phyloP scores from a whole-genome alignment of 2,329 filamentous ascomycete species.

The Coleophoma crateriformis region DNA sequence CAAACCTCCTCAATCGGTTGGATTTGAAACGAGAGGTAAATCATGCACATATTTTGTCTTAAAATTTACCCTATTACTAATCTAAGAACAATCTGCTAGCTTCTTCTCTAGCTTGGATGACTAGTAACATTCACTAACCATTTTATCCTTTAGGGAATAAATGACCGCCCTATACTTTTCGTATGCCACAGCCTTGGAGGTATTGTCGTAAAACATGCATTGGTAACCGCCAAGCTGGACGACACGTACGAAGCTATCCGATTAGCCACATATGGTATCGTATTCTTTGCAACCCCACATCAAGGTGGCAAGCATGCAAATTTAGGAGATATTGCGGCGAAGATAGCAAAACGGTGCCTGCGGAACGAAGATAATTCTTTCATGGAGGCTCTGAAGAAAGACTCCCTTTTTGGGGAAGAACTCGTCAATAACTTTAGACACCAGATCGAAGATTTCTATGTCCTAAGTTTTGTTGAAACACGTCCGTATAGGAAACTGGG shows the following conservation, averaged over 20 bases:
- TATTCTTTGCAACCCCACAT: slow-evolving; percentile 1
- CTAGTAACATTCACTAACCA: too few species aligned
- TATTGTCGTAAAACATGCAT: slow-evolving; percentile 8
- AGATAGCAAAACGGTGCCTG: neutral
- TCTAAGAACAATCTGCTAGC: too few species aligned
- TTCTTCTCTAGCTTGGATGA: too few species aligned
- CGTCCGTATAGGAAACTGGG: too few species aligned
- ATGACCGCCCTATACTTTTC: slow-evolving; percentile 10
- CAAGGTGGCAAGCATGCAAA: neutral
- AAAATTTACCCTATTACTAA: too few species aligned
- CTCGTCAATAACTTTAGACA: neutral
- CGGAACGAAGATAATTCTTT: neutral
- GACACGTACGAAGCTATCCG: neutral
- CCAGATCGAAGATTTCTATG: neutral
- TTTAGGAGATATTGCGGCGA: neutral
- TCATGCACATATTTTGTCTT: too few species aligned
- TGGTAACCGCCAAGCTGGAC: neutral
- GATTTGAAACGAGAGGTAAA: neutral
- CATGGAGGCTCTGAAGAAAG: slow-evolving; percentile 1
- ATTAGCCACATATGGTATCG: neutral
- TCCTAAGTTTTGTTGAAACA: neutral
- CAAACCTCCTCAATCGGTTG: slow-evolving; percentile 1
- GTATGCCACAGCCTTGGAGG: slow-evolving; percentile 12
- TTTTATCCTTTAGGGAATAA: neutral
- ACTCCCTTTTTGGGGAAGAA: slow-evolving; percentile 1